phyloP scores from a whole-genome alignment of 2,329 filamentous ascomycete genomes.

The Colletotrichum godetiae region DNA sequence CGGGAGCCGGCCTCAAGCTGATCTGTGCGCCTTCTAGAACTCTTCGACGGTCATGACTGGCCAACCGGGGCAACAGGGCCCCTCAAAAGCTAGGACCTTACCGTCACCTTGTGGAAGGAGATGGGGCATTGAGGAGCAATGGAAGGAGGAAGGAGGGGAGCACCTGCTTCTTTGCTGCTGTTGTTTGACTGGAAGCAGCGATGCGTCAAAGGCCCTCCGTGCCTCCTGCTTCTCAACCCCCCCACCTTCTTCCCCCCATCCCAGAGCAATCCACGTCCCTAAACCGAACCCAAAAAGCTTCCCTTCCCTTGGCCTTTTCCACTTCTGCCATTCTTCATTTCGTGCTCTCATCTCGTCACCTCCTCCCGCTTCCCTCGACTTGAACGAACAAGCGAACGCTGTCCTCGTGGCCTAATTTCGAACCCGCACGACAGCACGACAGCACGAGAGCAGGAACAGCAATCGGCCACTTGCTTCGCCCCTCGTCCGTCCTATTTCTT shows the following conservation, averaged over 20 bases:
- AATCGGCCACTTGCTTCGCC: slow-evolving; percentile 24
- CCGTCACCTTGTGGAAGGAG: slow-evolving; percentile 16
- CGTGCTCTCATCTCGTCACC: slow-evolving; percentile 20
- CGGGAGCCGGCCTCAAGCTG: slow-evolving; percentile 8
- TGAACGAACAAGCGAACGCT: slow-evolving; percentile 15
- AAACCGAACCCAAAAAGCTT: slow-evolving; percentile 37
- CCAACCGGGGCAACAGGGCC: slow-evolving; percentile 27
- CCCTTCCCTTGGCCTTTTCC: slow-evolving; percentile 35
- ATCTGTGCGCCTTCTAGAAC: slow-evolving; percentile 40
- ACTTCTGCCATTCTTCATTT: slow-evolving; percentile 22
- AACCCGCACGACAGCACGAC: slow-evolving; percentile 26
- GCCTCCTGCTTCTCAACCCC: slow-evolving; percentile 10
- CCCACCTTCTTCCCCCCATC: slow-evolving; percentile 27
- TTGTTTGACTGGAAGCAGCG: slow-evolving; percentile 34
- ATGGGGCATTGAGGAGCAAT: slow-evolving; percentile 6
- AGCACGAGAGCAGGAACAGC: slow-evolving; percentile 14
- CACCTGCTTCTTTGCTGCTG: slow-evolving; percentile 14
- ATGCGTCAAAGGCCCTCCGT: slow-evolving; percentile 31
- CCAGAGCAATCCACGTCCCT: slow-evolving; percentile 28
- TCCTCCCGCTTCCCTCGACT: slow-evolving; percentile 9
- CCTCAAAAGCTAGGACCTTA: slow-evolving; percentile 34
- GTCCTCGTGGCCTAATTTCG: slow-evolving; percentile 22
- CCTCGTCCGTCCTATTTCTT: slow-evolving; percentile 18
- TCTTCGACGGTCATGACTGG: slow-evolving; percentile 38
- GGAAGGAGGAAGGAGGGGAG: slow-evolving; percentile 9